A percentile compares a stretch with the other conserved stretches of the same genome.
These are phyloP conservation scores for Cyclotella sp. DNA, from an alignment of 108 stramenopile genomes.

Conservation along the genomic window DNA sequence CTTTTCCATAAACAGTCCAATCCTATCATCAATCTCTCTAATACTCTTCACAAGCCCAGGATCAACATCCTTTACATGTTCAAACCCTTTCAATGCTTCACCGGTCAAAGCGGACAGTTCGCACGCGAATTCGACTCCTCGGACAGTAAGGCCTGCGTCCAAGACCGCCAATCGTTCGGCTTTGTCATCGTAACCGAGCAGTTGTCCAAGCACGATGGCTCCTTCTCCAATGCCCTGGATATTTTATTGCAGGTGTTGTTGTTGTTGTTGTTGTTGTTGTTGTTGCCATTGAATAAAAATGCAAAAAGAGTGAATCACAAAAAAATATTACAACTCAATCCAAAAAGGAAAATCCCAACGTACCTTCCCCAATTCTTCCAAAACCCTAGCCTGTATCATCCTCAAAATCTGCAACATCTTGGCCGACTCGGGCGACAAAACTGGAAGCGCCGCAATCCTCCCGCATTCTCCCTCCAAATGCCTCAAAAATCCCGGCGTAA, in stretches of 20 bases:
- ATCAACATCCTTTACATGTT: constrained; percentile 58
- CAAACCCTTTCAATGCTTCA: constrained; percentile 80
- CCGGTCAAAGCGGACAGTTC: constrained; percentile 65
- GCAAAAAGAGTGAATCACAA: background rate
- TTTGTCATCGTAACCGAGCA: constrained; percentile 76
- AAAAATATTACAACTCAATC: background rate
- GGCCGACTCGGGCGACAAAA: constrained; percentile 59
- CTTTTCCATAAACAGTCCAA: constrained; percentile 54
- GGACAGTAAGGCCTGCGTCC: constrained; percentile 77
- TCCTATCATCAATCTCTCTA: constrained; percentile 59
- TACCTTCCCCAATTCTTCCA: constrained; percentile 78
- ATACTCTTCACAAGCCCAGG: constrained; percentile 66
- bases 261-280: background rate
- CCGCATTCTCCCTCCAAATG: constrained; percentile 83
- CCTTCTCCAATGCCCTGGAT: constrained; percentile 67
- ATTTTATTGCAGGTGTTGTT: background rate
- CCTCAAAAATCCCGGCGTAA: constrained; percentile 76
- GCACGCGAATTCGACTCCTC: constrained; percentile 68
- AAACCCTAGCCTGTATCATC: constrained; percentile 75
- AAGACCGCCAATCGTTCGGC: constrained; percentile 73
- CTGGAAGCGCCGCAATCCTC: constrained; percentile 59
- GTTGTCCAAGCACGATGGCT: constrained; percentile 72
- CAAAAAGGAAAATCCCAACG: constrained; percentile 6
- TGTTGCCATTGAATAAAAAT: background rate
- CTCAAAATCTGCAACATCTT: constrained; percentile 70